Percentiles rank a stretch among this genome's conserved stretches.
Conservation (phyloP, 2,329 filamentous ascomycete genomes). For the Scedosporium dehoogii region DNA sequence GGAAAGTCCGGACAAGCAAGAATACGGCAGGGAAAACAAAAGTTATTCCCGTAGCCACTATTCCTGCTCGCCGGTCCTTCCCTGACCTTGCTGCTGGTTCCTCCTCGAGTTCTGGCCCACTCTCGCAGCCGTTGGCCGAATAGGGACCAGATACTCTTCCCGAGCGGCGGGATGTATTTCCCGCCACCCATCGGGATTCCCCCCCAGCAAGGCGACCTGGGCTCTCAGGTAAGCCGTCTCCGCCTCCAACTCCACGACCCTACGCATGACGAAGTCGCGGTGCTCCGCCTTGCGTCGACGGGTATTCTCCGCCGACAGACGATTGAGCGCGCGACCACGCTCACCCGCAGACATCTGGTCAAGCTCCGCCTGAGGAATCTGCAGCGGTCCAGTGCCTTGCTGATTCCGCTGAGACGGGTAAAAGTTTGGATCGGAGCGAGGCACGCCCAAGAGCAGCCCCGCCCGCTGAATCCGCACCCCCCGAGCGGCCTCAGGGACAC, state of each 20-base stretch:
- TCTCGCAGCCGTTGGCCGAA: neutral
- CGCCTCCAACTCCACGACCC: neutral
- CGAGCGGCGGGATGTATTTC: neutral
- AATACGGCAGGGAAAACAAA: neutral
- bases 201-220: neutral
- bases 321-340: neutral
- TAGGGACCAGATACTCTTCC: neutral
- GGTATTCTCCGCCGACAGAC: conserved; percentile 1
- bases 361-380: too few species aligned
- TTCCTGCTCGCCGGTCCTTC: neutral
- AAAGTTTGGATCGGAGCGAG: too few species aligned
- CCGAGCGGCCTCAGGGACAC: too few species aligned
- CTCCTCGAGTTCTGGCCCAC: neutral
- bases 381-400: too few species aligned
- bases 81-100: neutral
- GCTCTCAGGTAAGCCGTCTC: conserved; percentile 2
- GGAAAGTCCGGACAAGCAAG: too few species aligned
- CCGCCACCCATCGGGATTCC: neutral
- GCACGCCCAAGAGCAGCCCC: too few species aligned
- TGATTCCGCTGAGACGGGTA: too few species aligned
- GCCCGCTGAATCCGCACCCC: too few species aligned
- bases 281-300: neutral
- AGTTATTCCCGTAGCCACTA: neutral
- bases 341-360: neutral
- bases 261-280: neutral